Evolutionary conservation across 2,329 filamentous ascomycete species (phyloP).

Genomic region (Trichophyton benhamiae): DNA sequence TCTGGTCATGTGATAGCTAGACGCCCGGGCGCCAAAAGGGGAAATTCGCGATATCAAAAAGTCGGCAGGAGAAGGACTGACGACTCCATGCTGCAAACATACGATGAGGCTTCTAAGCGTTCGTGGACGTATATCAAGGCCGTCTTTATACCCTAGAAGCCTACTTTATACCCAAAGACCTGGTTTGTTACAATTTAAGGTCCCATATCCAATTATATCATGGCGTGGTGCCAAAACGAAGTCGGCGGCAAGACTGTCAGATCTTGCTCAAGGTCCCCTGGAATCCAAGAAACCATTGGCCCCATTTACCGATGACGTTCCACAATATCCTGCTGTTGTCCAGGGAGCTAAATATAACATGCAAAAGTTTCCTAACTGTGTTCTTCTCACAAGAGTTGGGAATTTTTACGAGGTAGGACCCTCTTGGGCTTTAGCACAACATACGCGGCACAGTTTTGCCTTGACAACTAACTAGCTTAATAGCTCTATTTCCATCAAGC

Average conservation of each 20-base stretch:
- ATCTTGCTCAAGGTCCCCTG: slow-evolving; percentile 46
- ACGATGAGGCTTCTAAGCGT: background rate
- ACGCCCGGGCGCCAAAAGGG: background rate
- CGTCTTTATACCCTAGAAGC: background rate
- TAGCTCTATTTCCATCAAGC: slow-evolving; percentile 89
- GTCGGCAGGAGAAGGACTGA: background rate
- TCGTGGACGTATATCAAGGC: background rate
- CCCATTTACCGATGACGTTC: slow-evolving; percentile 35
- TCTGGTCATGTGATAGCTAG: background rate
- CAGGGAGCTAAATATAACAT: slow-evolving; percentile 82
- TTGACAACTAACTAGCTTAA: slow-evolving; percentile 5
- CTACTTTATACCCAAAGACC: background rate
- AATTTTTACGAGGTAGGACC: slow-evolving; percentile 70
- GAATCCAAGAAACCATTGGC: slow-evolving; percentile 32
- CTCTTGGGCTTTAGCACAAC: background rate
- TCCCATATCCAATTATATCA: background rate
- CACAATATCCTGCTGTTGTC: slow-evolving; percentile 73
- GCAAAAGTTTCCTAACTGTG: slow-evolving; percentile 78
- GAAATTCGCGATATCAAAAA: background rate
- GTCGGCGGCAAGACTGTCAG: slow-evolving; percentile 30
- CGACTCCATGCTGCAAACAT: background rate
- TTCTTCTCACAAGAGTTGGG: slow-evolving; percentile 81
- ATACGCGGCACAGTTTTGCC: background rate
- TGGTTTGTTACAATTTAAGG: background rate
- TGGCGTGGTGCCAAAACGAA: slow-evolving; percentile 27